Percentiles rank a stretch among this genome's conserved stretches.
These are phyloP conservation scores for Amanita rimosa DNA, from an alignment of 768 basidiomycete genomes.

Conservation along the genomic window DNA sequence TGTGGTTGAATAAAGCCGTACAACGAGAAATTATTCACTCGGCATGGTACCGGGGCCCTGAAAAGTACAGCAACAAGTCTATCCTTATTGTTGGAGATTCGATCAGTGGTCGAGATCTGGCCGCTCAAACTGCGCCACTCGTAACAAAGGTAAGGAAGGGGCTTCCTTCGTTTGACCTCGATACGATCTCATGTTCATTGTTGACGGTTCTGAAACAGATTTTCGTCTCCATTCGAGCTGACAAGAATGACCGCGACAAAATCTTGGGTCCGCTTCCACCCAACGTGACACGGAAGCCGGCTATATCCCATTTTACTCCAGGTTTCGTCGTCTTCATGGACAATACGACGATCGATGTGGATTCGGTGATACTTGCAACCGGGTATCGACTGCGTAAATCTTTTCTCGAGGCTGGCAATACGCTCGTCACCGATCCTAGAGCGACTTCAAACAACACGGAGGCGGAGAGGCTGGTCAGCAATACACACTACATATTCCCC, in stretches of 20 bases:
- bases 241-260: not conserved
- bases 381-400: slow-evolving; percentile 44
- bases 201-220: not conserved
- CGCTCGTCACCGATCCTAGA: slow-evolving; percentile 19
- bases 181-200: not conserved
- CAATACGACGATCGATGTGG: slow-evolving; percentile 17
- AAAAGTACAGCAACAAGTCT: slow-evolving; percentile 26
- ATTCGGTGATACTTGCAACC: slow-evolving; percentile 30
- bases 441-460: slow-evolving; percentile 17
- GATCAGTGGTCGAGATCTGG: slow-evolving; percentile 37
- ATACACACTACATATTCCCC: slow-evolving; percentile 15
- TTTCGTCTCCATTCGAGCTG: not conserved
- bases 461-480: slow-evolving; percentile 26
- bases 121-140: slow-evolving; percentile 25
- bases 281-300: slow-evolving; percentile 17
- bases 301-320: slow-evolving; percentile 36
- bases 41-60: slow-evolving; percentile 39
- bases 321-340: slow-evolving; percentile 35
- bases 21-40: slow-evolving; percentile 37
- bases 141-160: slow-evolving; percentile 28
- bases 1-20: slow-evolving; percentile 28
- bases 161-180: too few species aligned
- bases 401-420: slow-evolving; percentile 24
- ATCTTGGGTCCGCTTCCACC: not conserved
- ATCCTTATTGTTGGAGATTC: slow-evolving; percentile 37